Conservation (phyloP, 495 filamentous ascomycete genomes). For the Podospora fimiseda region DNA sequence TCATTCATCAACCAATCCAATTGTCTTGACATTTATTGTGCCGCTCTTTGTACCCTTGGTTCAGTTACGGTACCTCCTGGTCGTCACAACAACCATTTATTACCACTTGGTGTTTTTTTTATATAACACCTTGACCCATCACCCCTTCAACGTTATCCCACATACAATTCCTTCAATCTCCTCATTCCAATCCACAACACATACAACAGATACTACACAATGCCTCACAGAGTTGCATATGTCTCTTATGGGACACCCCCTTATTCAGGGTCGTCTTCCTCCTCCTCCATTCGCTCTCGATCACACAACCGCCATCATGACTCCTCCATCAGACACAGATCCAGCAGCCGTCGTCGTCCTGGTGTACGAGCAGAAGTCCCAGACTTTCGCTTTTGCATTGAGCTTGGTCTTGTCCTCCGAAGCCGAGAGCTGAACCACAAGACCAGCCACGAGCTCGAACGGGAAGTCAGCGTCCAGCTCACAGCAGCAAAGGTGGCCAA, state of each 20-base stretch:
- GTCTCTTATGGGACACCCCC: not conserved
- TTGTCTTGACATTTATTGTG: not conserved
- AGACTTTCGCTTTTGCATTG: slow-evolving; percentile 26
- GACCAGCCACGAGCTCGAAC: slow-evolving; percentile 7
- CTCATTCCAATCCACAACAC: not conserved
- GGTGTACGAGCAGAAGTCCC: not conserved
- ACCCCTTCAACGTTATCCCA: not conserved
- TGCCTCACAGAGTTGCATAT: slow-evolving; percentile 7
- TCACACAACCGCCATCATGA: not conserved
- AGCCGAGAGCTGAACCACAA: slow-evolving; percentile 23
- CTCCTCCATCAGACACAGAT: not conserved
- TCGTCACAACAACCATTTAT: not conserved
- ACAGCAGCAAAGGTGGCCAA: slow-evolving; percentile 11
- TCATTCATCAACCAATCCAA: not conserved
- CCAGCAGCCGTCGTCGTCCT: not conserved
- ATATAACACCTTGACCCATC: not conserved
- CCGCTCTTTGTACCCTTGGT: not conserved
- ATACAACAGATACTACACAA: slow-evolving; percentile 1
- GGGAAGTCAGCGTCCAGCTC: slow-evolving; percentile 21
- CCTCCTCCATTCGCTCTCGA: not conserved
- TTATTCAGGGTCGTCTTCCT: not conserved
- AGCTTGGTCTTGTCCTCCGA: slow-evolving; percentile 22
- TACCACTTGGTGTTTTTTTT: not conserved
- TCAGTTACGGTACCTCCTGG: not conserved
- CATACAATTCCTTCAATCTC: not conserved